Evolutionary conservation across 169 alveolate genomes (phyloP), one percentile per base, ranked within the genome.

Genomic region (Cryptosporidium ryanae): DNA sequence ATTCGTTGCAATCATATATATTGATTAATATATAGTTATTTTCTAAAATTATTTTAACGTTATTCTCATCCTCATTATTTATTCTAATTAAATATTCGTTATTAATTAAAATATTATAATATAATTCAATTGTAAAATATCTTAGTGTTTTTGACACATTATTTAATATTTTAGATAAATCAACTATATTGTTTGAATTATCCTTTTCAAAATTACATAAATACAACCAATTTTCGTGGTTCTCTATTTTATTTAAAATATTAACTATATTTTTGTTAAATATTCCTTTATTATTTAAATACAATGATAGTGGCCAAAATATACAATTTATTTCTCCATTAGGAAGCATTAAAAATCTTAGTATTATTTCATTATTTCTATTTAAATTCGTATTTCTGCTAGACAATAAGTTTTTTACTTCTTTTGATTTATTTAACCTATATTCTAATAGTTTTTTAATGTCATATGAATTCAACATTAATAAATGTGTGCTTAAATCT

Each of bases 311-410:
- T 34, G 87, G 87, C 87, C 87, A 76, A 18, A 76, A 61, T 27
- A 76, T 76, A 18, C 87, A 76, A 10, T 23, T 59, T 29, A 76
- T 76, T 5, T 76, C 87, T 2, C 71, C 87, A 59, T 76, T 76
- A 10, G 87, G 87, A n/a, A 55, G 15, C 68, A 76, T 76, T n/a
- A 76, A 61, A 76, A 76, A 76, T 38, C 87, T 76, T 31, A 76
- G 25, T 57, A 76, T 76, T 23, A 76, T 59, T 21, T 23, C 18
- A 5, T 76, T 13, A 44, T 21, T 12, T 7, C 63, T 50, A 32
- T 5, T 15, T 21, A 18, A 27, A 25, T 61, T 61, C 8, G 3
- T 38, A 38, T 10, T 38, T 10, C 8, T 38, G 46, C 46, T 38
- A 38, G 3, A 38, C 25, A 61, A 18, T 6, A 25, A 3, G n/a